Percentiles rank a stretch among this genome's conserved stretches.
Conservation (phyloP, 2,329 filamentous ascomycete genomes). For the Monilinia vaccinii-corymbosi region DNA sequence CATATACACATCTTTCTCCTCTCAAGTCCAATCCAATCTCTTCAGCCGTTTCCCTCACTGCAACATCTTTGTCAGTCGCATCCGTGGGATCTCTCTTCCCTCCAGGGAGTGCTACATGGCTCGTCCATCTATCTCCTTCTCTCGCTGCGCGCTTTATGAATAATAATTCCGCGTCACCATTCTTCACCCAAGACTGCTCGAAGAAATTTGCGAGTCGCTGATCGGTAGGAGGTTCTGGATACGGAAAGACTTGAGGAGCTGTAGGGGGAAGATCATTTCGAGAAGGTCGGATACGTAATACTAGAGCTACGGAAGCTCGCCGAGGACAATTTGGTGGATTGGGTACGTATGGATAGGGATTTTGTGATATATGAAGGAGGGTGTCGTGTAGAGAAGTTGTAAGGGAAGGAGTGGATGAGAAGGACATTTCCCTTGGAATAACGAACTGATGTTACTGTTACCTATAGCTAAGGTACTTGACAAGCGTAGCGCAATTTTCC, state of each 20-base stretch:
- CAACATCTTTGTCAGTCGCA: conserved; percentile 50
- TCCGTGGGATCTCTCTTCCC: conserved; percentile 59
- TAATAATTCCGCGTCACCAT: conserved; percentile 58
- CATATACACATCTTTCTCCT: conserved; percentile 35
- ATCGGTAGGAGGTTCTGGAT: conserved; percentile 21
- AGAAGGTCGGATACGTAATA: conserved; percentile 52
- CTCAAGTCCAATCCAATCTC: conserved; percentile 56
- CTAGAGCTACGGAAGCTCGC: conserved; percentile 56
- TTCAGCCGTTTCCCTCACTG: conserved; percentile 54
- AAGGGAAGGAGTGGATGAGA: conserved; percentile 8
- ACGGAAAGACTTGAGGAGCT: conserved; percentile 8
- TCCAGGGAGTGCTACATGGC: conserved; percentile 59
- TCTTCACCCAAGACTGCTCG: conserved; percentile 52
- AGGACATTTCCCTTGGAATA: conserved; percentile 8
- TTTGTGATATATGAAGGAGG: conserved; percentile 31
- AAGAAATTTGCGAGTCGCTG: conserved; percentile 44
- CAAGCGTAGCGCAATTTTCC: neutral
- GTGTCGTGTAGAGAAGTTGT: conserved; percentile 22
- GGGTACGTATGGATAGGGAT: conserved; percentile 40
- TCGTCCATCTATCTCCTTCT: conserved; percentile 58
- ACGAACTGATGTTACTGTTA: neutral
- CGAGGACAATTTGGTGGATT: conserved; percentile 32
- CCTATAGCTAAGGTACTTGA: neutral
- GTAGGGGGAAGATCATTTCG: conserved; percentile 43
- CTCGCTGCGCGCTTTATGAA: conserved; percentile 62